Percentiles rank a stretch among this genome's conserved stretches.
These are phyloP conservation scores for Podaxis sp. DNA, from an alignment of 768 basidiomycete genomes.

Conservation along the genomic window DNA sequence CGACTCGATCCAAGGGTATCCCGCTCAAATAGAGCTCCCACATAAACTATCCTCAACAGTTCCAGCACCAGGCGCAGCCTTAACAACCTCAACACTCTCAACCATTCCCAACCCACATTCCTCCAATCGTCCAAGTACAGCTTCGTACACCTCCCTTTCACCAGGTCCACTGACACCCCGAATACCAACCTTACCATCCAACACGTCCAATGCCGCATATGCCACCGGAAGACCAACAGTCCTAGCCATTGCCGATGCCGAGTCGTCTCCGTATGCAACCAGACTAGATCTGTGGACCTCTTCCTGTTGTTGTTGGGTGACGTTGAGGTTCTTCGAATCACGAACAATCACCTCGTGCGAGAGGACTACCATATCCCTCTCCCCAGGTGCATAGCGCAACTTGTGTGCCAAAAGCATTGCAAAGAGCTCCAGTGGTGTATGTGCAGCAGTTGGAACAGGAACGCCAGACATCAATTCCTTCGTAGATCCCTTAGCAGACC, in stretches of 20 bases:
- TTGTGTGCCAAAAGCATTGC: constrained; percentile 67
- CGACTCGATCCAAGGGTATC: not conserved
- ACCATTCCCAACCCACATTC: constrained; percentile 47
- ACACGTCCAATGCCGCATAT: constrained; percentile 66
- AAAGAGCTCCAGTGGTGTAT: constrained; percentile 68
- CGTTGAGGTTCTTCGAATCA: constrained; percentile 9
- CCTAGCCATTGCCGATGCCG: constrained; percentile 81
- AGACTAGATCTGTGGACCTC: constrained; percentile 66
- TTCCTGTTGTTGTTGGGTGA: constrained; percentile 22
- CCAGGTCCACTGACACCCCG: constrained; percentile 72
- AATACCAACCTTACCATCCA: constrained; percentile 50
- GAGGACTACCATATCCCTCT: constrained; percentile 86
- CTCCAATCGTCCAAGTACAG: constrained; percentile 60
- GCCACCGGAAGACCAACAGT: constrained; percentile 89
- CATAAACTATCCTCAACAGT: constrained; percentile 9
- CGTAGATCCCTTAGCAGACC: not conserved
- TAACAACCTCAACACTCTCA: constrained; percentile 19
- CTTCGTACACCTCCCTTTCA: constrained; percentile 50
- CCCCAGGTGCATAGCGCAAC: constrained; percentile 61
- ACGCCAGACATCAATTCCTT: not conserved
- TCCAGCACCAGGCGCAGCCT: not conserved
- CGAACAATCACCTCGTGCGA: constrained; percentile 72
- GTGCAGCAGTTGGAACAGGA: not conserved
- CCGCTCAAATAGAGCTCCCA: not conserved
- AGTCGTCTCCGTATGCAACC: constrained; percentile 46